Conservation (phyloP, 2,329 filamentous ascomycete genomes). For the Plectosphaerella sp. region DNA sequence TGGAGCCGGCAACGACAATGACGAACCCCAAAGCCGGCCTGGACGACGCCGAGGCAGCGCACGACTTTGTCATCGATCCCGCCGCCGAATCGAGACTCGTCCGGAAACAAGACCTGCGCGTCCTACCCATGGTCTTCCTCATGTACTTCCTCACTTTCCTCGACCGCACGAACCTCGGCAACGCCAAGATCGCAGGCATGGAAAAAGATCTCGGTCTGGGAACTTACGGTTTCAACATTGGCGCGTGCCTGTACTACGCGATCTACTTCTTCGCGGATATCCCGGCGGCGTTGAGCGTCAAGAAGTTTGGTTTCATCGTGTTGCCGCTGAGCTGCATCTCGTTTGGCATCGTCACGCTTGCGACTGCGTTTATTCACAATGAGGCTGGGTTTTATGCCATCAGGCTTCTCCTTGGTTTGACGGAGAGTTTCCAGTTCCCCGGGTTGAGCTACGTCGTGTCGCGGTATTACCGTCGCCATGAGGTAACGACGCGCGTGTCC, state of each 20-base stretch:
- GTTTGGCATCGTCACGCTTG: conserved; percentile 55
- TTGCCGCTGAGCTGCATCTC: conserved; percentile 29
- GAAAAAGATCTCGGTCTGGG: conserved; percentile 38
- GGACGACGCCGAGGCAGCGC: conserved; percentile 12
- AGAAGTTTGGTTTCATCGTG: conserved; percentile 12
- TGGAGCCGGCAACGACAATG: background rate
- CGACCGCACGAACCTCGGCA: conserved; percentile 43
- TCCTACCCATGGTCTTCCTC: conserved; percentile 46
- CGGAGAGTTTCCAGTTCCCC: conserved; percentile 62
- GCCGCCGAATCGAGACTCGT: conserved; percentile 12
- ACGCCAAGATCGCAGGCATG: conserved; percentile 39
- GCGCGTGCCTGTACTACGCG: conserved; percentile 15
- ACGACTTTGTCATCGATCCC: conserved; percentile 11
- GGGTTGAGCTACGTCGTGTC: conserved; percentile 64
- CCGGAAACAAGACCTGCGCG: conserved; percentile 24
- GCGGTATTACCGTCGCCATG: conserved; percentile 58
- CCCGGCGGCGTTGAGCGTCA: conserved; percentile 13
- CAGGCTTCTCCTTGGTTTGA: conserved; percentile 55
- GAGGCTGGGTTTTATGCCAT: conserved; percentile 45
- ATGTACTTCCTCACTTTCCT: conserved; percentile 53
- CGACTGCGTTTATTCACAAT: conserved; percentile 55
- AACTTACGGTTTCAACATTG: conserved; percentile 11
- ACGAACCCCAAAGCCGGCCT: background rate
- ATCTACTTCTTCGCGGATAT: conserved; percentile 15
- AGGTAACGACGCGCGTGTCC: conserved; percentile 54